These are phyloP conservation scores for Mycosphaerella sp. DNA, from an alignment of 2,329 filamentous ascomycete species.

Conservation along the genomic window DNA sequence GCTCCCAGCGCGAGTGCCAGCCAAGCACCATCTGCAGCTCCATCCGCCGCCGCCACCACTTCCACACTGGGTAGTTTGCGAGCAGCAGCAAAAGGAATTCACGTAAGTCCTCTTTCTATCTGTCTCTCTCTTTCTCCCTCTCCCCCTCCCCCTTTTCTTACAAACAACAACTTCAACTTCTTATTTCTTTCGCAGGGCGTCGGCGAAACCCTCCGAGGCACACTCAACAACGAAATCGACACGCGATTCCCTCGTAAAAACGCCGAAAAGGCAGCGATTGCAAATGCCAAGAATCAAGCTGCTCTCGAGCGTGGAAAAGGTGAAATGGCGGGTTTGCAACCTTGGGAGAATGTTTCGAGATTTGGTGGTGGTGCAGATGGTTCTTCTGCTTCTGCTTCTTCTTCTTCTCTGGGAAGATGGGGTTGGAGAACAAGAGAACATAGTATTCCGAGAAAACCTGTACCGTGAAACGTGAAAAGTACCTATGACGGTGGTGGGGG, in stretches of 20 bases:
- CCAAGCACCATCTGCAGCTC: slow-evolving; percentile 3
- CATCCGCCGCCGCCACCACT: not conserved
- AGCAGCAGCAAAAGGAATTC: slow-evolving; percentile 29
- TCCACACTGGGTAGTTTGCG: slow-evolving; percentile 25
- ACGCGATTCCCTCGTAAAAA: slow-evolving; percentile 25
- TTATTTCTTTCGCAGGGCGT: slow-evolving; percentile 23
- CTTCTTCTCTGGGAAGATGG: slow-evolving; percentile 4
- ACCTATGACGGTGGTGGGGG: too few relatives aligned
- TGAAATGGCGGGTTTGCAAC: slow-evolving; percentile 24
- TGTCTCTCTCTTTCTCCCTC: not conserved
- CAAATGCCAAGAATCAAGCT: slow-evolving; percentile 27
- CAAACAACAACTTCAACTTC: too few relatives aligned
- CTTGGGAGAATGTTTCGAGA: slow-evolving; percentile 5
- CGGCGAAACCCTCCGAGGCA: slow-evolving; percentile 31
- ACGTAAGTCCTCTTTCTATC: slow-evolving; percentile 22
- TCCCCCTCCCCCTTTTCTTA: not conserved
- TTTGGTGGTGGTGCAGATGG: not conserved
- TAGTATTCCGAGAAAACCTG: slow-evolving; percentile 6
- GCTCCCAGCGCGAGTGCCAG: slow-evolving; percentile 3
- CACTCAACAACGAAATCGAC: slow-evolving; percentile 31
- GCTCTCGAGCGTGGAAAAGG: slow-evolving; percentile 23
- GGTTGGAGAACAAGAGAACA: slow-evolving; percentile 3
- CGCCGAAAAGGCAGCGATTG: slow-evolving; percentile 26
- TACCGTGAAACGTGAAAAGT: not conserved
- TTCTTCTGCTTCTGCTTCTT: not conserved